Evolutionary conservation across 1,284 basidiomycete species (phyloP), one percentile per base, ranked within the genome.

Genomic region (Microbotryum silenes-acaulis): DNA sequence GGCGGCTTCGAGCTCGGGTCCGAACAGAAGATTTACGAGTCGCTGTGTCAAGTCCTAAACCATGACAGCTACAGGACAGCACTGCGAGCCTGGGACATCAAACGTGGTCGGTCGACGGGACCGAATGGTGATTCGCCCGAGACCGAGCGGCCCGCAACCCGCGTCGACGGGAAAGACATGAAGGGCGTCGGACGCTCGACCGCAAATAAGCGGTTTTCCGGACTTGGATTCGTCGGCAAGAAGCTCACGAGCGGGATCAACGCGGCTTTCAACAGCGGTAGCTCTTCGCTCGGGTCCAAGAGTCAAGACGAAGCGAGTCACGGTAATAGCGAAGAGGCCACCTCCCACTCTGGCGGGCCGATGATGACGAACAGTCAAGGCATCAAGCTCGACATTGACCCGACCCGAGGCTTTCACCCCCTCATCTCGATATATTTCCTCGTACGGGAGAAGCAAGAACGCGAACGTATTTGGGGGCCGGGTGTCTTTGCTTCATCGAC

Each of bases 391-490:
- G 37, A 42, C 37, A 18, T 80, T 14, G 93, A 98, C 73, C 94
- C 96, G 8, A 94, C 91, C 6, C 81, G 84, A 57, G 93, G 91
- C 4, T 98, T 90, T 78, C 91, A 97, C 75, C 93, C 92, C 0
- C 81, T 98, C 42, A 82, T 98, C 59, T 93, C 91, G 27, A 96
- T 98, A 77, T 98, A 98, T 75, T 97, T 87, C 78, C 83, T 98
- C 21, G 90, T 94, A 2, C 80, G 88, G 59, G 94, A 98, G 78
- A 97, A 97, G 80, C 82, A 93, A 74, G 92, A 97, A 72, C 81
- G 94, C 56, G 93, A 97, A 72, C 82, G 83, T 61, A 87, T 97
- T 5, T 97, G 92, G 75, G 94, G 94, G 0, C 85, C 87, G 1
- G 91, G 91, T 2, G 86, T 90, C 69, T 98, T 98, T 76, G 94